Evolutionary conservation across 352 stramenopile species (phyloP).

Genomic region (Peronosclerospora sorghi): DNA sequence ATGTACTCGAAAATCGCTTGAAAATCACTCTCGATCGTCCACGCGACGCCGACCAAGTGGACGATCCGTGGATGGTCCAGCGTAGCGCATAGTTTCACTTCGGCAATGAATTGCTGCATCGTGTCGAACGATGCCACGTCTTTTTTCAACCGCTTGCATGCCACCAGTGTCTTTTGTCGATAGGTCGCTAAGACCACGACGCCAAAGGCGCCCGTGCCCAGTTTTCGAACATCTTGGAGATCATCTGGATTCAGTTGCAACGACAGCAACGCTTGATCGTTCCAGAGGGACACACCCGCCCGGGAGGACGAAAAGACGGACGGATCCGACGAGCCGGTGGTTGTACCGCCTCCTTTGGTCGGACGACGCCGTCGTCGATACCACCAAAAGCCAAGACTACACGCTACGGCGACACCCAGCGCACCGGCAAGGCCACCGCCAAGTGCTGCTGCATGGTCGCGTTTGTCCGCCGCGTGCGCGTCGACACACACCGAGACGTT

Average conservation of each 20-base stretch:
- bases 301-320: too few species aligned
- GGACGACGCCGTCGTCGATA: too few species aligned
- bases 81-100: slow-evolving; percentile 57
- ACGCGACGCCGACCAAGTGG: slow-evolving; percentile 49
- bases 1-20: slow-evolving; percentile 66
- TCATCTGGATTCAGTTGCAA: slow-evolving; percentile 34
- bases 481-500: too few species aligned
- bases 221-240: slow-evolving; percentile 34
- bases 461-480: too few species aligned
- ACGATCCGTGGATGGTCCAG: slow-evolving; percentile 62
- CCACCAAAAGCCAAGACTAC: too few species aligned
- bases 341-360: too few species aligned
- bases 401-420: too few species aligned
- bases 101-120: slow-evolving; percentile 38
- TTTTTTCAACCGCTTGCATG: slow-evolving; percentile 38
- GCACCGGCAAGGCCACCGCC: too few species aligned
- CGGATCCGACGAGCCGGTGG: too few species aligned
- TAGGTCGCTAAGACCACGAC: slow-evolving; percentile 42
- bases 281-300: slow-evolving; percentile 14
- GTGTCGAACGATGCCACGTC: slow-evolving; percentile 32
- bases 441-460: too few species aligned
- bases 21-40: slow-evolving; percentile 41
- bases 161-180: slow-evolving; percentile 22
- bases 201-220: slow-evolving; percentile 36
- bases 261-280: slow-evolving; percentile 41